Base-by-base conservation (phyloP, 106 monocot species). In the Chionographis japonica region DNA sequence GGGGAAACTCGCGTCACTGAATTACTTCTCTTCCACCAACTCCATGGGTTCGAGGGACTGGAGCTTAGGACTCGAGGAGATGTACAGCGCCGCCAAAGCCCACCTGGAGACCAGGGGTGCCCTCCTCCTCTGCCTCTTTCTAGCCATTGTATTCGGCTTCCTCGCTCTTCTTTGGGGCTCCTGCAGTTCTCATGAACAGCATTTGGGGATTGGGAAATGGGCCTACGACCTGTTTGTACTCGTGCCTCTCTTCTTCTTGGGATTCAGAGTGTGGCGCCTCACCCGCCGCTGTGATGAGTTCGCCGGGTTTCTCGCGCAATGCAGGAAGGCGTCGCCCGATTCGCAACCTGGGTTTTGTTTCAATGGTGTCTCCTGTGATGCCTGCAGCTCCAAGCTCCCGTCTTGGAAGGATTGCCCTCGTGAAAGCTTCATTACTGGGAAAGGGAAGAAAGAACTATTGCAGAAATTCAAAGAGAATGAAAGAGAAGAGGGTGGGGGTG, bases 151-250 rank as follows among this genome's bases (percentile, higher is more conserved):
- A 12, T 46, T 50, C 16, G 70, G 59, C 3, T 17, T 70, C 49
- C 8, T 60, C 6, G 70, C 70, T 35, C 14, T 70, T 56, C 41
- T 70, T 27, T 70, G 58, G 27, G 49, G 59, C 27, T 60, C 59
- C 50, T 17, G 7, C 11, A 14, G 6, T 2, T 55, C 38, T 13
- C 3, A 64, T 10, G 63, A 49, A 7, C 56, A 55, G 55, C 20
- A 50, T 35, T 60, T 50, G 12, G 60, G 52, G 50, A 4, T 65
- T 57, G 59, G 50, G 60, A n/a, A 19, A 6, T 15, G 19, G 14
- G 42, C 18, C 13, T 69, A 63, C 58, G 38, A 66, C 65, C 18
- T 75, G 39, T 49, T 75, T 56, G 52, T 80, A 12, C 19, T 65
- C 3, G 12, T 71, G 14, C 40, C 40, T 18, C 14, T 75, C 40